These are phyloP conservation scores for Penicillium lagena DNA, from an alignment of 495 filamentous ascomycete genomes.

Conservation along the genomic window DNA sequence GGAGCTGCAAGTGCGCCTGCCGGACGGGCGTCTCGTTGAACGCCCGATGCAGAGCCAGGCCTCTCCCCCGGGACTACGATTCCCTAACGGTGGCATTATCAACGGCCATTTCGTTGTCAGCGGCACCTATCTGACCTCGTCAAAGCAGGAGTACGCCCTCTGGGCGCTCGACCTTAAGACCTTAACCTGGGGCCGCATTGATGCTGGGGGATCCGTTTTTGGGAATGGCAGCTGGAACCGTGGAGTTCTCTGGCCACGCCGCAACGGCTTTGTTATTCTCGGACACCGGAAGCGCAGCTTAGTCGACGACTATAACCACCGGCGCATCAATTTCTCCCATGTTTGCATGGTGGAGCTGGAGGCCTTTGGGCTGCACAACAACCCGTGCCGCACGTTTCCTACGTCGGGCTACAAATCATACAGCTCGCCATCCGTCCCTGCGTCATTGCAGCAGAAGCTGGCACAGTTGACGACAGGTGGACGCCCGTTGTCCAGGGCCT, in stretches of 20 bases:
- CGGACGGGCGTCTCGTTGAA: slow-evolving; percentile 80
- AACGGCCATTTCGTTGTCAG: slow-evolving; percentile 95
- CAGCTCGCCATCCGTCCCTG: slow-evolving; percentile 59
- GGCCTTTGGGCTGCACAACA: slow-evolving; percentile 94
- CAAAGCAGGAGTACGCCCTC: slow-evolving; percentile 95
- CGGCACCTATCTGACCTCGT: slow-evolving; percentile 93
- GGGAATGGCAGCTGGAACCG: slow-evolving; percentile 96
- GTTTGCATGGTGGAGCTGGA: slow-evolving; percentile 95
- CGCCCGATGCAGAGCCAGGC: slow-evolving; percentile 82
- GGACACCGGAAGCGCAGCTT: slow-evolving; percentile 87
- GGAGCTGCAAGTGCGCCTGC: slow-evolving; percentile 79
- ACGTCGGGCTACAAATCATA: slow-evolving; percentile 76
- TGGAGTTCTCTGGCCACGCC: slow-evolving; percentile 83
- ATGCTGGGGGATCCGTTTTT: slow-evolving; percentile 90
- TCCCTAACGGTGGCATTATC: slow-evolving; percentile 91
- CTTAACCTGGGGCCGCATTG: slow-evolving; percentile 89
- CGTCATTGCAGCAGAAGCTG: slow-evolving; percentile 51
- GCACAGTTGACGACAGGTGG: slow-evolving; percentile 63
- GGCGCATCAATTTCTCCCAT: slow-evolving; percentile 94
- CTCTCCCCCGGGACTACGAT: slow-evolving; percentile 85
- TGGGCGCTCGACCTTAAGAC: slow-evolving; percentile 90
- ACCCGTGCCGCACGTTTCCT: slow-evolving; percentile 69
- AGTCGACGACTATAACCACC: slow-evolving; percentile 98
- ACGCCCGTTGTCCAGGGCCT: slow-evolving; percentile 58
- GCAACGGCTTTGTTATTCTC: slow-evolving; percentile 91